Evolutionary conservation across 2,329 filamentous ascomycete genomes (phyloP).

Genomic region (Arthrobotrys conoides): DNA sequence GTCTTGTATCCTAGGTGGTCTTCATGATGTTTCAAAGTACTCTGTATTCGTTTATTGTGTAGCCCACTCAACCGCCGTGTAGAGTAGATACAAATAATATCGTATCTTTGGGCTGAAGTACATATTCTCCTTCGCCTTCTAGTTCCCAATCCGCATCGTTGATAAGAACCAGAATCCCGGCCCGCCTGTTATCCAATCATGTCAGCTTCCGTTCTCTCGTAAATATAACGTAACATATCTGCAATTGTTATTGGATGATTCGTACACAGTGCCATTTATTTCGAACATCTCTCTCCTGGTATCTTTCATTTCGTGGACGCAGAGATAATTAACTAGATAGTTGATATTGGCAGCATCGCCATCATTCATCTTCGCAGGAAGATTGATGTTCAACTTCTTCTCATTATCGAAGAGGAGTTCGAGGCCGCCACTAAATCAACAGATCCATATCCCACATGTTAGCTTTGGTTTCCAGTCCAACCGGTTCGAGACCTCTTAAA

Average conservation of each 20-base stretch:
- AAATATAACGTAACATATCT: slow-evolving; percentile 5
- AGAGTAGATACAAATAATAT: slow-evolving; percentile 97
- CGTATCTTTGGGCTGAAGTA: slow-evolving; percentile 84
- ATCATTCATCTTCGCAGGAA: slow-evolving; percentile 76
- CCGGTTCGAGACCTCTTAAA: slow-evolving; percentile 25
- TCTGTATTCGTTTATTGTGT: slow-evolving; percentile 18
- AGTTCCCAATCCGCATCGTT: slow-evolving; percentile 99
- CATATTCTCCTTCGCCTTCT: slow-evolving; percentile 92
- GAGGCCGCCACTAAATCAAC: slow-evolving; percentile 80
- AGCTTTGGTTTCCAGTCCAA: not conserved
- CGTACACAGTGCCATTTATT: slow-evolving; percentile 87
- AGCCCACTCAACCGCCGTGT: slow-evolving; percentile 79
- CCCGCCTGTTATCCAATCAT: slow-evolving; percentile 75
- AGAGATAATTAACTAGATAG: slow-evolving; percentile 83
- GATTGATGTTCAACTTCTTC: slow-evolving; percentile 77
- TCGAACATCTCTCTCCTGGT: slow-evolving; percentile 89
- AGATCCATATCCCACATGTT: slow-evolving; percentile 27
- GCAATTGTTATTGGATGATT: not conserved
- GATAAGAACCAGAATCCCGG: slow-evolving; percentile 94
- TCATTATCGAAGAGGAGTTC: slow-evolving; percentile 93
- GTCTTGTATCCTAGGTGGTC: not conserved
- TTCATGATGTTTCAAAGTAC: not conserved
- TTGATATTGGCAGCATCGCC: slow-evolving; percentile 75
- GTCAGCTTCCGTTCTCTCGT: not conserved
- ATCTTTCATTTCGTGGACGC: slow-evolving; percentile 86